Percentiles rank a stretch among this genome's conserved stretches.
phyloP scores from a whole-genome alignment of 2,329 filamentous ascomycete species.

The Penicillium paneum region DNA sequence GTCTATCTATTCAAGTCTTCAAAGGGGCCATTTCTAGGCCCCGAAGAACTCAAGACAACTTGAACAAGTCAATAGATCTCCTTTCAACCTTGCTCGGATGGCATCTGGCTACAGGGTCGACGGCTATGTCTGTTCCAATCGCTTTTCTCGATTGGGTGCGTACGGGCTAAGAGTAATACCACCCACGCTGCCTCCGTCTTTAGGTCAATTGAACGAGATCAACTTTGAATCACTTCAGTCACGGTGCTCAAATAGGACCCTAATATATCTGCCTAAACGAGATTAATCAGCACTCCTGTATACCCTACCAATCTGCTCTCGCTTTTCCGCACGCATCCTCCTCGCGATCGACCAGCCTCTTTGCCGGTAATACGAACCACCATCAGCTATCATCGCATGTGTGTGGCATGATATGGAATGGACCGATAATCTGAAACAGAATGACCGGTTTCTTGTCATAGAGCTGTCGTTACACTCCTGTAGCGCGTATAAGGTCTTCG shows the following conservation, averaged over 20 bases:
- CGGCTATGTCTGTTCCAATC: slow-evolving; percentile 62
- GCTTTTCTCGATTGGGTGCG: slow-evolving; percentile 64
- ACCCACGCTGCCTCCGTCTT: not conserved
- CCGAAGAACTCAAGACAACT: not conserved
- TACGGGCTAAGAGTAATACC: slow-evolving; percentile 37
- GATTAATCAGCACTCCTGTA: no score
- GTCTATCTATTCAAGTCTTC: slow-evolving; percentile 54
- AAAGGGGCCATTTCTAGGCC: not conserved
- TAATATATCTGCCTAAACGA: no score
- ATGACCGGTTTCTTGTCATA: not conserved
- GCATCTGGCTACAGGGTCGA: slow-evolving; percentile 60
- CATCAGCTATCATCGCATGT: slow-evolving; percentile 3
- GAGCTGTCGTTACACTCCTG: slow-evolving; percentile 1
- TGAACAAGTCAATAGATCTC: slow-evolving; percentile 43
- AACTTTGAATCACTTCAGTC: slow-evolving; percentile 69
- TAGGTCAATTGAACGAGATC: slow-evolving; percentile 53
- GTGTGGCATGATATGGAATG: not conserved
- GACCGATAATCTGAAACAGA: not conserved
- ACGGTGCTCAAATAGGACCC: slow-evolving; percentile 49
- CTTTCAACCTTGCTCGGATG: slow-evolving; percentile 61
- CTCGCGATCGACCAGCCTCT: not conserved
- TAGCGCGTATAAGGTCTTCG: not conserved
- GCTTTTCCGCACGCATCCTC: not conserved
- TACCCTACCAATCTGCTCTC: not conserved
- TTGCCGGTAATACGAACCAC: slow-evolving; percentile 24